phyloP scores from a whole-genome alignment of 805 yeast species.

The Yamadazyma phyllophila region DNA sequence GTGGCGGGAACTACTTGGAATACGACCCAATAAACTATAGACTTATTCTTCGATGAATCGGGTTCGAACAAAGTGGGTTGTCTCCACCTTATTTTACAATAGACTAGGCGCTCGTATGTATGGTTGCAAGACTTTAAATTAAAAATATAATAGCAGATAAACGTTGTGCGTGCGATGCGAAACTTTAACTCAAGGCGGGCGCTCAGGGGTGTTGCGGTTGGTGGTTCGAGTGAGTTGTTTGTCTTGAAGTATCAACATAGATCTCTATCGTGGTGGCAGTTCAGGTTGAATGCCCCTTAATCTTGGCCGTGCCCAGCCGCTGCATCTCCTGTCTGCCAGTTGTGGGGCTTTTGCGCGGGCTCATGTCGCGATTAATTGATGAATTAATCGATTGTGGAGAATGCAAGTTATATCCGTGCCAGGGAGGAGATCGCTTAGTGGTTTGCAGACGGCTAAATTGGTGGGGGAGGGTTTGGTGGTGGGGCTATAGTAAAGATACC shows the following conservation, averaged over 20 bases:
- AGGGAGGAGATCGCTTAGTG: neutral
- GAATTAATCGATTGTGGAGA: neutral
- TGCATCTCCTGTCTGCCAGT: neutral
- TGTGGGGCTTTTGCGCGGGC: neutral
- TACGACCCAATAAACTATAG: too few species aligned
- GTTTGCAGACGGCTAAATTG: neutral
- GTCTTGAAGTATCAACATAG: too few species aligned
- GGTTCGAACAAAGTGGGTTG: too few species aligned
- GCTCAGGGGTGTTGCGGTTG: too few species aligned
- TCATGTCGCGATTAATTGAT: neutral
- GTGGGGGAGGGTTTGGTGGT: neutral
- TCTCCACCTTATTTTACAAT: too few species aligned
- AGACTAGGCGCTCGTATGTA: neutral
- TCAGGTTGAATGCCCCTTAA: too few species aligned
- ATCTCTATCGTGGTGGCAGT: too few species aligned
- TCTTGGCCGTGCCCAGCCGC: neutral
- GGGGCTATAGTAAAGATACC: neutral
- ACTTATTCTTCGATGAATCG: too few species aligned
- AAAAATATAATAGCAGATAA: neutral
- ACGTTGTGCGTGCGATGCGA: neutral
- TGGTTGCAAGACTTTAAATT: neutral
- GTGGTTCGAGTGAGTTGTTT: too few species aligned
- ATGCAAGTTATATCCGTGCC: neutral
- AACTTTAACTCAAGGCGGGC: neutral
- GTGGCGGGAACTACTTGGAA: too few species aligned